phyloP scores from a whole-genome alignment of 179 eudicot genomes.

The Silene noctiflora region DNA sequence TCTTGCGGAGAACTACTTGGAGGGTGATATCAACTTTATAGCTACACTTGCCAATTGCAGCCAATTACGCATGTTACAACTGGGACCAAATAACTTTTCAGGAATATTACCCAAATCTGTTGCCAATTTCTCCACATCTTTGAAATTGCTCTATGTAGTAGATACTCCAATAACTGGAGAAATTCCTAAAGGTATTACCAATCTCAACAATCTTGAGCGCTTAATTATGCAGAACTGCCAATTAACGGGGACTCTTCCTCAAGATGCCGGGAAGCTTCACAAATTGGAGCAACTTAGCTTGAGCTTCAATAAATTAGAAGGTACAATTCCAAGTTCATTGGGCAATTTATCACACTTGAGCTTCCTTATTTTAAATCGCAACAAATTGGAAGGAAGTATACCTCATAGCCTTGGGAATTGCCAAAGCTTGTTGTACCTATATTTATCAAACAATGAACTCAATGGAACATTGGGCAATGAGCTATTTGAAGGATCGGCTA shows the following conservation, averaged over 20 bases:
- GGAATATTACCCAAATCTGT: slow-evolving; percentile 10
- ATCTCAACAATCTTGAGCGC: background rate
- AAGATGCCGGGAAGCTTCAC: background rate
- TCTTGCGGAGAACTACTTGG: background rate
- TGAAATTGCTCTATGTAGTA: background rate
- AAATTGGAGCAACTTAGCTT: background rate
- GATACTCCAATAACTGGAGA: background rate
- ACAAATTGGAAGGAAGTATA: no score
- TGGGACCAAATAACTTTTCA: slow-evolving; percentile 5
- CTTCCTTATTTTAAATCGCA: no score
- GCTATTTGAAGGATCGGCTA: background rate
- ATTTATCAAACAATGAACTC: background rate
- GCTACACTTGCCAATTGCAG: slow-evolving; percentile 13
- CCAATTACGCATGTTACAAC: background rate
- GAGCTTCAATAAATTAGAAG: background rate
- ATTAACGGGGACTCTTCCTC: slow-evolving; percentile 12
- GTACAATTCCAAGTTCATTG: slow-evolving; percentile 13
- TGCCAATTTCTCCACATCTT: slow-evolving; percentile 8
- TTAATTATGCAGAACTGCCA: background rate
- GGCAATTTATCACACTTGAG: no score
- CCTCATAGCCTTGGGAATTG: no score
- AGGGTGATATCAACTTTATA: slow-evolving; percentile 24
- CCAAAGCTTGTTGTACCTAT: background rate
- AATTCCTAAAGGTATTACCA: slow-evolving; percentile 4
- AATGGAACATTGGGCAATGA: background rate